phyloP scores from a whole-genome alignment of 345 rosid species.

The Hibiscus trionum region DNA sequence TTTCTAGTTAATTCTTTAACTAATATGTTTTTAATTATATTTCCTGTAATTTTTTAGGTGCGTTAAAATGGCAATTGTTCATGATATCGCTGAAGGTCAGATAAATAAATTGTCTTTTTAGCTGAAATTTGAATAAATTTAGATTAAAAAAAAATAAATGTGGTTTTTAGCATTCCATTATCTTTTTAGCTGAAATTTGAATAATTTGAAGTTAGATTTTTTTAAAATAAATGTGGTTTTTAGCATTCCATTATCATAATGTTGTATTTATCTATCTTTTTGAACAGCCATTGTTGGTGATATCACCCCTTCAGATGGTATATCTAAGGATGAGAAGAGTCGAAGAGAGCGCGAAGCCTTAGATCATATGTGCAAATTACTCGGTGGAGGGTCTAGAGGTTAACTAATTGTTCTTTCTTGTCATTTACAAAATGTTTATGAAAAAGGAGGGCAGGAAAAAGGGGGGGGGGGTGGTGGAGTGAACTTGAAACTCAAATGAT shows the following conservation, averaged over 20 bases:
- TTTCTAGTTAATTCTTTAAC: not conserved
- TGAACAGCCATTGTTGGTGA: conserved; percentile 90
- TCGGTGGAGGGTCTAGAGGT: conserved; percentile 86
- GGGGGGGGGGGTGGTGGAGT: no score
- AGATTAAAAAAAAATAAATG: no score
- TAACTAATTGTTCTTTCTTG: not conserved
- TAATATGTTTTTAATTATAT: not conserved
- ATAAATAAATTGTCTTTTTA: not conserved
- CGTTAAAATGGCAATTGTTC: conserved; percentile 89
- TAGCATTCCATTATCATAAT: not conserved
- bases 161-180: no score
- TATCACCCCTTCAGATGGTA: conserved; percentile 79
- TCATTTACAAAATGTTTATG: not conserved
- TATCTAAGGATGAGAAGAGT: conserved; percentile 81
- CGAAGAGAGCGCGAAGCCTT: conserved; percentile 76
- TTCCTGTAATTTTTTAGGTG: conserved; percentile 46
- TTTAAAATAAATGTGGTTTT: not conserved
- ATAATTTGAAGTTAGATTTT: not conserved
- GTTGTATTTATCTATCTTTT: not conserved
- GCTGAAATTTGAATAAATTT: not conserved
- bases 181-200: not conserved
- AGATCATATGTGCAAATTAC: conserved; percentile 80
- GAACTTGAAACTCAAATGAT: not conserved
- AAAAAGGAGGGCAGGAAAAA: not conserved
- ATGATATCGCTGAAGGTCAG: conserved; percentile 90